phyloP scores from a whole-genome alignment of 73 alveolate genomes.

The Paramecium primaurelia region DNA sequence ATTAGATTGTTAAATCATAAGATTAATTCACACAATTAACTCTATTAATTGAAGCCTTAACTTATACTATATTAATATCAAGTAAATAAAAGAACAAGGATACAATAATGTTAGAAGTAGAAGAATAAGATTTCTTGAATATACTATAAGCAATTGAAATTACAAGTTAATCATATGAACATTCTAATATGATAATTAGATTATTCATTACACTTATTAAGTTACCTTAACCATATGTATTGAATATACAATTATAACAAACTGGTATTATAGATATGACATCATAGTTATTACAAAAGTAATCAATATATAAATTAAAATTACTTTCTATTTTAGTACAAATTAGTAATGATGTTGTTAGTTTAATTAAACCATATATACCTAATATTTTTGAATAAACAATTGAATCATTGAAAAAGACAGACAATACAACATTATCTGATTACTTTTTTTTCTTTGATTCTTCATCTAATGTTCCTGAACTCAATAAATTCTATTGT shows the following conservation, averaged over 20 bases:
- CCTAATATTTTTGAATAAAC: not conserved
- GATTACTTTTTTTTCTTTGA: constrained; percentile 28
- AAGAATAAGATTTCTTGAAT: not conserved
- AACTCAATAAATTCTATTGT: not conserved
- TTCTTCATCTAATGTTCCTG: not conserved
- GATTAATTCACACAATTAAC: not conserved
- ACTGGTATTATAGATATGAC: not conserved
- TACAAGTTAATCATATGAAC: not conserved
- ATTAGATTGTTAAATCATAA: not conserved
- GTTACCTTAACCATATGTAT: not conserved
- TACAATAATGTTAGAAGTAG: not conserved
- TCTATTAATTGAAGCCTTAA: constrained; percentile 46
- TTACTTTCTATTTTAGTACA: not conserved
- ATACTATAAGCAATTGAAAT: not conserved
- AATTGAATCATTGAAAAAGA: not conserved
- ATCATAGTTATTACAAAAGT: not conserved
- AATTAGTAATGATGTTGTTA: not conserved
- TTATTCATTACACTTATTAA: not conserved
- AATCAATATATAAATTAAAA: not conserved
- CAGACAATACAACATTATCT: not conserved
- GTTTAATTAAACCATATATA: not conserved
- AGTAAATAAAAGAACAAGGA: not conserved
- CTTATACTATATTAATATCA: constrained; percentile 27
- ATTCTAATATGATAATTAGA: not conserved
- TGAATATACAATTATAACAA: not conserved